Percentiles rank a stretch among this genome's conserved stretches.
phyloP scores from a whole-genome alignment of 306 rosid genomes.

The Acacia acuminata region DNA sequence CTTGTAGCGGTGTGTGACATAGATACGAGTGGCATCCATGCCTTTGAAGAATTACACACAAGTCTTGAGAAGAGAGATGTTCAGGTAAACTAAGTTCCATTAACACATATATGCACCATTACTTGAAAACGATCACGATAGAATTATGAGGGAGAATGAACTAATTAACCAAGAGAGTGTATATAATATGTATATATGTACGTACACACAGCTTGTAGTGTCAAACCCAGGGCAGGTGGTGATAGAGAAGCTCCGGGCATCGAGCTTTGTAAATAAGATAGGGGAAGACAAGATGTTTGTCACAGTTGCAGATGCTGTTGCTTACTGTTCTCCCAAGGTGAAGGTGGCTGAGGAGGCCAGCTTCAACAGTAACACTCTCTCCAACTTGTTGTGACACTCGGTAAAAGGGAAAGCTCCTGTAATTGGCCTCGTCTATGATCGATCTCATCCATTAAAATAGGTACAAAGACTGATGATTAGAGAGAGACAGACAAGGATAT shows the following conservation, averaged over 20 bases:
- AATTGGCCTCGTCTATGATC: not conserved
- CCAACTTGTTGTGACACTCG: constrained; percentile 15
- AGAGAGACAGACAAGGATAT: not conserved
- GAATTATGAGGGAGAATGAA: too few species aligned
- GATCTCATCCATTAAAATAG: constrained; percentile 32
- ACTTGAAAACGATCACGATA: not conserved
- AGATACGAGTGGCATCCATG: constrained; percentile 94
- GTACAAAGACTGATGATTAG: not conserved
- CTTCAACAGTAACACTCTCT: constrained; percentile 30
- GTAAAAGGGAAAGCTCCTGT: not conserved
- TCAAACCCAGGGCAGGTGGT: constrained; percentile 88
- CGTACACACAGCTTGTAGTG: constrained; percentile 66
- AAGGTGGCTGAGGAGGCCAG: constrained; percentile 53
- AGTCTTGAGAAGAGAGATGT: constrained; percentile 74
- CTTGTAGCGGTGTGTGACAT: constrained; percentile 85
- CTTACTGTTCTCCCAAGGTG: constrained; percentile 55
- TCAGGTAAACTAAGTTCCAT: constrained; percentile 52
- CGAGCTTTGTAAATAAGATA: constrained; percentile 52
- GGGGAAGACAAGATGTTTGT: constrained; percentile 83
- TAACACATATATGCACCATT: not conserved
- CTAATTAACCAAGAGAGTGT: constrained; percentile 44
- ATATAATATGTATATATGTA: too few species aligned
- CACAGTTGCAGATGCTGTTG: constrained; percentile 84
- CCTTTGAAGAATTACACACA: constrained; percentile 78
- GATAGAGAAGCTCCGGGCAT: constrained; percentile 74